Evolutionary conservation across 305 asterid species (phyloP), one percentile per base, ranked within the genome.

Genomic region (Solanum hybrid): DNA sequence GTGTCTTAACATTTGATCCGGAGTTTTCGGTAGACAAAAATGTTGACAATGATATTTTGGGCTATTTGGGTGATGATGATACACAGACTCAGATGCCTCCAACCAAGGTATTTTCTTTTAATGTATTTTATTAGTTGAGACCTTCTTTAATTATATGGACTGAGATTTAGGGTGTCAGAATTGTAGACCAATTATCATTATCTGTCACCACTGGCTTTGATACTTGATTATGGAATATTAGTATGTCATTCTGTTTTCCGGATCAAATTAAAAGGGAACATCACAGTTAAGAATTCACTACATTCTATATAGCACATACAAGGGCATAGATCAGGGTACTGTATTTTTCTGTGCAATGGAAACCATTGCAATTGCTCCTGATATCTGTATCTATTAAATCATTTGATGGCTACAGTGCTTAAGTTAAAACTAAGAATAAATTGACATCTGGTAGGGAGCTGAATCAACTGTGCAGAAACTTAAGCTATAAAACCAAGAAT

Each of bases 1-100:
- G 99, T 71, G 88, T 97, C 93, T 93, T 94, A 91, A 94, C 96
- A 87, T 95, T 90, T 80, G 98, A 96, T 87, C 86, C 94, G 8
- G 99, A 95, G 36, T 91, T 93, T 85, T 66, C 92, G 32, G 78
- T 56, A 13, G 95, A 89, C 72, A 89, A 89, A 87, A 93, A 90
- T 91, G 95, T 90, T 42, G 87, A 90, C 79, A 92, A 92, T 90
- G 96, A 93, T 87, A 79, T 92, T 13, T 78, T 88, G 36, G 92
- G 93, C 85, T 72, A 87, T 82, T 91, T 95, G 88, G 91, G 69
- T 56, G 5, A 90, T 89, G 99, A 96, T 88, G 99, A 95, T 73
- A 91, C 87, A 73, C 90, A 90, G 89, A 90, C 90, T 90, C 90
- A 91, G 90, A 89, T 93, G 91, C 96, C 95, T 88, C 94, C 96